Base-by-base conservation (phyloP, 78 protist species). In the Dictyostelium firmibasis region DNA sequence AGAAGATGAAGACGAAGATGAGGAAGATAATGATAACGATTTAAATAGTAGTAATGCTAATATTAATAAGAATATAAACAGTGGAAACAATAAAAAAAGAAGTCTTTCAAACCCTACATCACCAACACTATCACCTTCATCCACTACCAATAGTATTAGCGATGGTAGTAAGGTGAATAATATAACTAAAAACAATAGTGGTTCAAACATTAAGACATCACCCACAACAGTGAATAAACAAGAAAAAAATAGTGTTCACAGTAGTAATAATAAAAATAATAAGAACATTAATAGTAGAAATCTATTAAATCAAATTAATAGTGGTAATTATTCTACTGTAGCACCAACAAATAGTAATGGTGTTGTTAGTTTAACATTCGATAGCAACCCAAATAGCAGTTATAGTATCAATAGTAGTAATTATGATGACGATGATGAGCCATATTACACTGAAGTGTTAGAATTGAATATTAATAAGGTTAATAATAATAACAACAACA, bases 391-490 rank as follows among this genome's bases (percentile, higher is more conserved):
- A 70, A 70, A 70, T 78, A 43, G 60, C n/a, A 78, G 43, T 43
- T 78, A 78, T 44, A n/a, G 84, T 36, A 78, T 78, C 62, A 43
- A 78, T 43, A 43, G 84, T 70, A 70, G 77, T 70, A 70, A 70
- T 70, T 70, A 78, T 25, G 84, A 78, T 11, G 84, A 78, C 29
- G 84, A 78, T 7, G 27, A 43, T 44, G 84, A 43, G 5, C 31
- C n/a, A 75, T 36, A 20, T 13, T 31, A 36, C 18, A 75, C 35
- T 36, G 43, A 31, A 8, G 82, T 75, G 5, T 36, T 75, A 13
- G 82, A 75, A 16, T 70, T 70, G 16, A 70, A 70, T 29, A 70
- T 70, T 36, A 75, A 75, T 75, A 75, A 29, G 4, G 11, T 2
- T n/a, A 76, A 50, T 14, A 36, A 81, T 0, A 29, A 8, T 11